Evolutionary conservation across 805 yeast species (phyloP).

Genomic region (Millerozyma acaciae): DNA sequence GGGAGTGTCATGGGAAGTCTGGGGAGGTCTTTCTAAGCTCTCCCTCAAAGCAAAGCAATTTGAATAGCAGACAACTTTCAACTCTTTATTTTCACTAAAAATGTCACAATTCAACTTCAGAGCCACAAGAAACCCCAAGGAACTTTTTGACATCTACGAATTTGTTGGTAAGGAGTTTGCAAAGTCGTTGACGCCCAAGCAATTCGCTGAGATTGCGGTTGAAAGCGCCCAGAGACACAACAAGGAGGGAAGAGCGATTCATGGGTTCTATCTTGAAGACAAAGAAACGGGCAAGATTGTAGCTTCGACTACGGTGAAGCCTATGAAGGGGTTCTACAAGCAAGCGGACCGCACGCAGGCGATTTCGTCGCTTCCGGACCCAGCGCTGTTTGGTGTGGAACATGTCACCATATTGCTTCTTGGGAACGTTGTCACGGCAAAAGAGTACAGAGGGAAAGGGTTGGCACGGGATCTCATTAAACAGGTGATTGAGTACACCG

Average conservation of each 20-base stretch:
- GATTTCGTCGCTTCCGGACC: conserved; percentile 27
- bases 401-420: conserved; percentile 24
- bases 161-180: conserved; percentile 26
- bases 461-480: conserved; percentile 24
- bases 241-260: conserved; percentile 16
- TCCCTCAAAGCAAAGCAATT: no score
- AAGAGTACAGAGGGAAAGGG: conserved; percentile 25
- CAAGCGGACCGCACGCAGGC: conserved; percentile 22
- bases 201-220: conserved; percentile 20
- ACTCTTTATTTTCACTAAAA: neutral
- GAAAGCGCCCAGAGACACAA: conserved; percentile 8
- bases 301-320: conserved; percentile 20
- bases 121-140: conserved; percentile 20
- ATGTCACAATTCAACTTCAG: conserved; percentile 10
- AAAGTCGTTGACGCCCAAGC: conserved; percentile 14
- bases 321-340: conserved; percentile 25
- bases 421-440: conserved; percentile 24
- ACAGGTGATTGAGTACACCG: conserved; percentile 28
- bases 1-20: no score
- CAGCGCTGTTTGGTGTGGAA: conserved; percentile 29
- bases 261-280: conserved; percentile 26
- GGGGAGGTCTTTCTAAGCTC: no score
- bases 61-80: neutral
- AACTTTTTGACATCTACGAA: conserved; percentile 16
- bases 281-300: conserved; percentile 16